phyloP scores from a whole-genome alignment of 192 early-diverging fungal species.

The Coemansia sp. region DNA sequence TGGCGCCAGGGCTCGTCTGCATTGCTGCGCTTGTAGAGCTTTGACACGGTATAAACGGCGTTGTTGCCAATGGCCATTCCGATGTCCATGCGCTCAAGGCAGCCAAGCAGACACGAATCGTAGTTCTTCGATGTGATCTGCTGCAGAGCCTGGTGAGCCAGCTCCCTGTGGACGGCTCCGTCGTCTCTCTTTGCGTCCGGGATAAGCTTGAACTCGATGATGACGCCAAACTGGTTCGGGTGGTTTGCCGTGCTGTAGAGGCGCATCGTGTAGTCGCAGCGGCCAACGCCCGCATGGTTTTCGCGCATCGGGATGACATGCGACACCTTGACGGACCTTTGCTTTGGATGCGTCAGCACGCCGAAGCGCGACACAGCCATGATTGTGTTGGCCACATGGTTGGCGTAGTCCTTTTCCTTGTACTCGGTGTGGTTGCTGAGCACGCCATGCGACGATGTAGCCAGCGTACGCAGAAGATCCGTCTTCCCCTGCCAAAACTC shows the following conservation, averaged over 20 bases:
- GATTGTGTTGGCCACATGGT: too few relatives aligned
- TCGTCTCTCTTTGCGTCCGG: neutral
- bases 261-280: slow-evolving; percentile 29
- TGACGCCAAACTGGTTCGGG: slow-evolving; percentile 18
- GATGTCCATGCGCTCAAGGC: slow-evolving; percentile 1
- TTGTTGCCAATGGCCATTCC: slow-evolving; percentile 13
- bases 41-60: slow-evolving; percentile 12
- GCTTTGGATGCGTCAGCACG: slow-evolving; percentile 36
- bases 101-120: slow-evolving; percentile 9
- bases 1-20: neutral
- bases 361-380: too few relatives aligned
- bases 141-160: neutral
- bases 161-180: neutral
- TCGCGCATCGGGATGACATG: slow-evolving; percentile 16
- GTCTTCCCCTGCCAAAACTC: slow-evolving; percentile 33
- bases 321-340: slow-evolving; percentile 17
- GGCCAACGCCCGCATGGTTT: slow-evolving; percentile 17
- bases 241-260: slow-evolving; percentile 14
- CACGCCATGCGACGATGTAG: too few relatives aligned
- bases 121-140: slow-evolving; percentile 14
- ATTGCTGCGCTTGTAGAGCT: slow-evolving; percentile 7
- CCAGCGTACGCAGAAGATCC: too few relatives aligned
- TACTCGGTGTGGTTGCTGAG: too few relatives aligned
- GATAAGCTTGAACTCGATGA: slow-evolving; percentile 19
- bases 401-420: too few relatives aligned